Evolutionary conservation across 345 rosid genomes (phyloP).

Genomic region (Dimocarpus longan): DNA sequence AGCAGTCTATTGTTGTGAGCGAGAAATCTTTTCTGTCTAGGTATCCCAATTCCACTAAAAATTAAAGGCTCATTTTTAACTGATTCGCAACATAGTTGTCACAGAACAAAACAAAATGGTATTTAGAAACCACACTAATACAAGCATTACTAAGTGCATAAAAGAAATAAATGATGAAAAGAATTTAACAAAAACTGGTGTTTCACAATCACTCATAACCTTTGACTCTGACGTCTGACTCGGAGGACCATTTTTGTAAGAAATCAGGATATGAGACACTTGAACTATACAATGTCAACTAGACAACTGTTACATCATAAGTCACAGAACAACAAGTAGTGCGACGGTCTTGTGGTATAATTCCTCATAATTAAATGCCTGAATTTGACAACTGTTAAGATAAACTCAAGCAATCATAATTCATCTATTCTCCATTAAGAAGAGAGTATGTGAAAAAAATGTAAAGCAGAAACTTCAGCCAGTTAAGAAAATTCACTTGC

Average conservation of each 20-base stretch:
- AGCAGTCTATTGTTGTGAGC: neutral
- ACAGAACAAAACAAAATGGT: neutral
- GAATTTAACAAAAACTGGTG: neutral
- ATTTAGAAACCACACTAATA: neutral
- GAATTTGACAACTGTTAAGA: neutral
- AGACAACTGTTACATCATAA: neutral
- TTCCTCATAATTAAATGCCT: neutral
- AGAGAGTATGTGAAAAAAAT: neutral
- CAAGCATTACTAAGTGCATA: neutral
- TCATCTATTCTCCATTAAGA: neutral
- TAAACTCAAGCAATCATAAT: slow-evolving; percentile 1
- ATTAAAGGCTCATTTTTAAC: neutral
- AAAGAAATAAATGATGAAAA: neutral
- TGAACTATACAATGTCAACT: neutral
- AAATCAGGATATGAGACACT: neutral
- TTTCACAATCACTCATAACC: neutral
- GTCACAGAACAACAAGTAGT: neutral
- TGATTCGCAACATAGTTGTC: neutral
- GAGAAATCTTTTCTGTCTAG: slow-evolving; percentile 1
- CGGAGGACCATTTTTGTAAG: neutral
- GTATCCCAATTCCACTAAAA: neutral
- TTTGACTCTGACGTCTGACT: neutral
- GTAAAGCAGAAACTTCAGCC: neutral
- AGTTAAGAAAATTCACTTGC: neutral
- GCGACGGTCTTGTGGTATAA: neutral